Conservation (phyloP, 2,329 filamentous ascomycete species). For the Helicocarpus griseus region DNA sequence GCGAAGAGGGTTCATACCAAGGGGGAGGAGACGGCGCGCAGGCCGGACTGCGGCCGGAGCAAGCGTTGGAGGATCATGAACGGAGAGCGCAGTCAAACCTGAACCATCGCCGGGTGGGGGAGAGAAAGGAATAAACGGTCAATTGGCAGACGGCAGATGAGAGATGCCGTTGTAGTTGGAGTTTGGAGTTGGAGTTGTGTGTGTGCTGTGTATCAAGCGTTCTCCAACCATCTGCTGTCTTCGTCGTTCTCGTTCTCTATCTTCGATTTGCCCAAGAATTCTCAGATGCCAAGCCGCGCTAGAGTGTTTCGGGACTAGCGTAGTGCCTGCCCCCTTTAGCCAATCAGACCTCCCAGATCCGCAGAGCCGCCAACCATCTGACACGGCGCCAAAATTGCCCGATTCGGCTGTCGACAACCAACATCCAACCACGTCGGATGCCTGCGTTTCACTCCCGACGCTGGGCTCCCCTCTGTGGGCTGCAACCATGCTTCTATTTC, state of each 20-base stretch:
- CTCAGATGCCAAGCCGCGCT: not conserved
- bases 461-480: not conserved
- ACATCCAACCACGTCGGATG: not conserved
- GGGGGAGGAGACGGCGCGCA: constrained; percentile 30
- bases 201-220: too few relatives aligned
- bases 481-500: not conserved
- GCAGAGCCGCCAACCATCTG: not conserved
- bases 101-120: constrained; percentile 9
- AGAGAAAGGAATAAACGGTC: not conserved
- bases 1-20: constrained; percentile 20
- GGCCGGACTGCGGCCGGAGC: constrained; percentile 34
- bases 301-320: not conserved
- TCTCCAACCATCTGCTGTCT: too few relatives aligned
- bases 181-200: too few relatives aligned
- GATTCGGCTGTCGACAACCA: not conserved
- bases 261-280: not conserved
- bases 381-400: constrained; percentile 2
- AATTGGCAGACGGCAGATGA: not conserved
- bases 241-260: too few relatives aligned
- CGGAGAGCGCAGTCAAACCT: not conserved
- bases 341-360: not conserved
- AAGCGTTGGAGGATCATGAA: constrained; percentile 34
- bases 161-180: not conserved
- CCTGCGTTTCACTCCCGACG: constrained; percentile 1
- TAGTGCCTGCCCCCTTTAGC: not conserved